Conservation (phyloP, 2,329 filamentous ascomycete genomes). For the Neofusicoccum cordaticola region DNA sequence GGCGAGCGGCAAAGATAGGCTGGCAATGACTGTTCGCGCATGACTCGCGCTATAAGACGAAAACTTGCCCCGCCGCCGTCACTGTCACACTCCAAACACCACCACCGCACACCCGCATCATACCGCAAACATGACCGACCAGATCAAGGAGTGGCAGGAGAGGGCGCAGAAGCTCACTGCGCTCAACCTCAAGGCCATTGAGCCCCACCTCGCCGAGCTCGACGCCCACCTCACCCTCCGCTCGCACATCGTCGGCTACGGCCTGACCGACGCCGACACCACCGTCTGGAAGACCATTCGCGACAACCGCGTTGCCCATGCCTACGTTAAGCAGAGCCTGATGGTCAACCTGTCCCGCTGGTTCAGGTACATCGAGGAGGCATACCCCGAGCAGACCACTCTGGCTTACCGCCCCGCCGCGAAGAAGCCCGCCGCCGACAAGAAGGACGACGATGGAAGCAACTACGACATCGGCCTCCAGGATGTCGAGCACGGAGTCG, state of each 20-base stretch:
- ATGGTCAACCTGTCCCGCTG: constrained; percentile 78
- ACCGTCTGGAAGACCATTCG: constrained; percentile 81
- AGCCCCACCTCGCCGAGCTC: constrained; percentile 70
- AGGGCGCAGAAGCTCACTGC: constrained; percentile 52
- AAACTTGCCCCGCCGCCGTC: constrained; percentile 16
- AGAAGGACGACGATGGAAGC: constrained; percentile 64
- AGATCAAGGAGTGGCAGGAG: constrained; percentile 55
- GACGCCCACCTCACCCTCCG: constrained; percentile 86
- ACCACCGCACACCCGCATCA: not conserved
- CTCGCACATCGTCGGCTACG: constrained; percentile 81
- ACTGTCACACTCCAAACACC: not conserved
- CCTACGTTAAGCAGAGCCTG: constrained; percentile 74
- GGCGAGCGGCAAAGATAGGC: not conserved
- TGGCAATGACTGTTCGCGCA: constrained; percentile 3
- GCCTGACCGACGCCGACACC: constrained; percentile 71
- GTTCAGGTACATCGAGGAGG: constrained; percentile 82
- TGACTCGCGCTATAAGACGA: constrained; percentile 11
- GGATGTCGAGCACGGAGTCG: constrained; percentile 82
- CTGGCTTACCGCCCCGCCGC: constrained; percentile 52
- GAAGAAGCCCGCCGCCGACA: constrained; percentile 52
- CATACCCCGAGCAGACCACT: constrained; percentile 73
- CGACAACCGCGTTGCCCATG: constrained; percentile 78
- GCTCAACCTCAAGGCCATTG: constrained; percentile 78
- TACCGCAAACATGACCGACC: constrained; percentile 30
- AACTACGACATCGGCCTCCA: constrained; percentile 87